These are phyloP conservation scores for Straminergon stramineum DNA, from an alignment of 225 moss, liverwort and hornwort species.

Conservation along the genomic window DNA sequence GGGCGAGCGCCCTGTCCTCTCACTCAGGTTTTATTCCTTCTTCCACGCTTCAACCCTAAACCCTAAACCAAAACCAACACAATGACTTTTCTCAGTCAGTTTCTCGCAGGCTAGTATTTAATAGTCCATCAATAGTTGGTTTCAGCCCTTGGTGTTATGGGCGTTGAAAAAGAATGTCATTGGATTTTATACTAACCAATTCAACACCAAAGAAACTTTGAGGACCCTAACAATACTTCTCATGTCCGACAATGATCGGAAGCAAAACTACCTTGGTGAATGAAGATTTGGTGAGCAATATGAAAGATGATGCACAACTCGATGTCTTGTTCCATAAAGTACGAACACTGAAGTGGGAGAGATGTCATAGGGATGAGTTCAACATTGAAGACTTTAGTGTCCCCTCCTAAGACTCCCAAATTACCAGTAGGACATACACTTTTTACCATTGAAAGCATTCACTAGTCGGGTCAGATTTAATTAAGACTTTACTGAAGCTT, in stretches of 20 bases:
- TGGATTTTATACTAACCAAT: not conserved
- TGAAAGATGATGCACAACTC: not conserved
- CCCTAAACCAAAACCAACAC: not conserved
- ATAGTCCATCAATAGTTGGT: not conserved
- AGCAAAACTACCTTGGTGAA: not conserved
- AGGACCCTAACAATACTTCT: not conserved
- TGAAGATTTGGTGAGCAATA: not conserved
- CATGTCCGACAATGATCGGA: not conserved
- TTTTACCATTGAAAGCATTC: not conserved
- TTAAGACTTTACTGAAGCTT: not conserved
- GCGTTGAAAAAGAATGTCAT: not conserved
- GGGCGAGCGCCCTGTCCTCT: slow-evolving; percentile 18
- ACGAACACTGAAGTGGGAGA: not conserved
- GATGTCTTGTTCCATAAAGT: not conserved
- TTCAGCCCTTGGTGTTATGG: not conserved
- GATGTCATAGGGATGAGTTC: not conserved
- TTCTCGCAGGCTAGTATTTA: not conserved
- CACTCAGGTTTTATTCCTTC: slow-evolving; percentile 11
- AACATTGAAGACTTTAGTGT: not conserved
- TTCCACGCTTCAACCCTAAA: not conserved
- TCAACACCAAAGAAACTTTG: not conserved
- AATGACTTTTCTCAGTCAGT: not conserved
- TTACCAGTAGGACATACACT: not conserved
- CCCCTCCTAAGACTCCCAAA: not conserved
- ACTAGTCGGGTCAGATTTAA: too few species aligned